These are phyloP conservation scores for Globisporangium barbulae DNA, from an alignment of 352 stramenopile genomes.

Conservation along the genomic window DNA sequence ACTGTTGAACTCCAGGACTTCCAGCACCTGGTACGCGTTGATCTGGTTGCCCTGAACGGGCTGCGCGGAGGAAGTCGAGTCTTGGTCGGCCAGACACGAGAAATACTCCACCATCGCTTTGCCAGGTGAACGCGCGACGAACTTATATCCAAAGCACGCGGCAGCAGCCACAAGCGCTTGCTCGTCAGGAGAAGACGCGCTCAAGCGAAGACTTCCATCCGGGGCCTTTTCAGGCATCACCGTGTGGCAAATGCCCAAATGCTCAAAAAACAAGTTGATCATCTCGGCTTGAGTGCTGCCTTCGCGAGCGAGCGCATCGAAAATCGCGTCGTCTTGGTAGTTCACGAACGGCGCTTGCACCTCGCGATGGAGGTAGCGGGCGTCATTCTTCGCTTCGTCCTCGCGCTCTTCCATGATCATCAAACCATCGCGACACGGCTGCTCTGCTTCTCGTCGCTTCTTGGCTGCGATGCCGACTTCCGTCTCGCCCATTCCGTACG, in stretches of 20 bases:
- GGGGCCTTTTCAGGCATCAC: constrained; percentile 96
- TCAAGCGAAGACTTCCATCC: constrained; percentile 81
- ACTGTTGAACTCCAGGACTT: constrained; percentile 94
- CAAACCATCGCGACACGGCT: background rate
- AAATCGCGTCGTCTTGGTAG: constrained; percentile 82
- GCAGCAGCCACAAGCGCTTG: constrained; percentile 85
- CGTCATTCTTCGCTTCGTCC: constrained; percentile 29
- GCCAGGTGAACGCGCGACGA: constrained; percentile 60
- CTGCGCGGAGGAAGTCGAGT: constrained; percentile 27
- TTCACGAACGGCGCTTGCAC: constrained; percentile 82
- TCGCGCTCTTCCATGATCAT: background rate
- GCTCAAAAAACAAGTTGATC: constrained; percentile 82
- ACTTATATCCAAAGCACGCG: constrained; percentile 82
- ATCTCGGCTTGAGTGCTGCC: constrained; percentile 36
- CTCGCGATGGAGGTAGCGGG: constrained; percentile 37
- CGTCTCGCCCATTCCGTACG: constrained; percentile 90
- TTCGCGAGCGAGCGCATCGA: constrained; percentile 48
- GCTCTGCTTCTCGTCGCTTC: constrained; percentile 55
- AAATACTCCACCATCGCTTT: constrained; percentile 78
- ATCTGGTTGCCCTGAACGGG: constrained; percentile 29
- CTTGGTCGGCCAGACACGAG: constrained; percentile 32
- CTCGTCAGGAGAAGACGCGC: constrained; percentile 90
- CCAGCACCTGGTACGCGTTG: constrained; percentile 82
- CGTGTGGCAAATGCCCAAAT: constrained; percentile 93
- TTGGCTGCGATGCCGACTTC: constrained; percentile 78